Evolutionary conservation across 352 stramenopile genomes (phyloP), one percentile per base, ranked within the genome.

Genomic region (Phytophthora pisi): DNA sequence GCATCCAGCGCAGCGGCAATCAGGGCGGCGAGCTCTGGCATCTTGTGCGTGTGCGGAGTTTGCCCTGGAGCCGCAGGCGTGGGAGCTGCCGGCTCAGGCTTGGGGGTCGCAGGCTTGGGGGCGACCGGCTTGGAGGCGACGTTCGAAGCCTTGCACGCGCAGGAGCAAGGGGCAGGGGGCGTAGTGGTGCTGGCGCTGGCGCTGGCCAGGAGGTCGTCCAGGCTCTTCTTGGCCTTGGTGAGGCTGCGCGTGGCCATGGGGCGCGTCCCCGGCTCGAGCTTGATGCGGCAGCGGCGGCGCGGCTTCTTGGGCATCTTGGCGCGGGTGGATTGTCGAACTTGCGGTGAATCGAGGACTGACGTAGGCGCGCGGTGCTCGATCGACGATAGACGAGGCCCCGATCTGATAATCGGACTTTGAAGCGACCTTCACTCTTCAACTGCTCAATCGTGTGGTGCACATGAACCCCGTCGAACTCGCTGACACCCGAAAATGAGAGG

Each of bases 251-350:
- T 70, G 6, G 15, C 13, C 47, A 65, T 60, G 28, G 38, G 31
- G 8, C 9, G 9, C 0, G 7, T 11, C 31, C 8, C 31, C 9
- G 31, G 9, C 31, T 38, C 31, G 2, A 38, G 40, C 28, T 40
- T 28, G 20, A 46, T 6, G 5, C 47, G 51, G 45, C 46, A n/a
- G 47, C 40, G 20, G 16, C 34, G 43, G 5, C 23, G 55, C 11
- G 55, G 62, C 31, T 64, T 65, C 20, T 38, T 47, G 15, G 63
- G 55, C 63, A 70, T 70, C 11, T n/a, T 28, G 23, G 30, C 5
- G 30, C 30, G 30, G 28, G 8, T 15, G n/a, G 24, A 38, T 46
- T 63, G 31, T 16, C 31, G 31, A 42, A 30, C 26, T 61, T 11
- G 60, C 20, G 60, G 61, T 16, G 26, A 42, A 57, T 63, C 57